A percentile compares a stretch with the other conserved stretches of the same genome.
These are phyloP conservation scores for Casuarina cunninghamiana DNA, from an alignment of 306 rosid genomes.

Conservation along the genomic window DNA sequence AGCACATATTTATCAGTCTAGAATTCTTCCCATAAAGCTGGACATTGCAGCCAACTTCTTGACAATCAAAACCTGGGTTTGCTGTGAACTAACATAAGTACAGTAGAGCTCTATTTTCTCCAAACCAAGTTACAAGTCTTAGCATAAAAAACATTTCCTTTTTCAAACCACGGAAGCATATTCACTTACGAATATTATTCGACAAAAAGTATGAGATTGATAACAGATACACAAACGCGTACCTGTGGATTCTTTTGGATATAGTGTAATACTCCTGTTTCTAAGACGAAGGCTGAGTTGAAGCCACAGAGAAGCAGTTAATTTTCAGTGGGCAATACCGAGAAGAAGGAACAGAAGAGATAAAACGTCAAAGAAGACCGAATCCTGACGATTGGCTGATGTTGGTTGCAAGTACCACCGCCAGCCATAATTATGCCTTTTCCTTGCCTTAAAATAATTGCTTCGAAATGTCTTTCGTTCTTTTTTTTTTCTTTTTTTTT, in stretches of 20 bases:
- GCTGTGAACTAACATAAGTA: background rate
- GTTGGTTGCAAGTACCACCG: slow-evolving; percentile 62
- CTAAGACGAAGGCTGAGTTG: slow-evolving; percentile 15
- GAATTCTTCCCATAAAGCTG: background rate
- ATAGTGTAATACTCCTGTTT: background rate
- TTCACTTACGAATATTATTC: slow-evolving; percentile 10
- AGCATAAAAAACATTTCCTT: background rate
- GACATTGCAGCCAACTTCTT: background rate
- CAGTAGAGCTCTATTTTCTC: background rate
- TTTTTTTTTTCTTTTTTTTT: background rate
- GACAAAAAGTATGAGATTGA: slow-evolving; percentile 8
- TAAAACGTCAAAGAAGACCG: slow-evolving; percentile 32
- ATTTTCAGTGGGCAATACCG: slow-evolving; percentile 22
- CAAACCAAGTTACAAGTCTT: background rate
- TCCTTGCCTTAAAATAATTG: slow-evolving; percentile 7
- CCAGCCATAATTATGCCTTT: slow-evolving; percentile 33
- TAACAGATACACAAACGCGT: slow-evolving; percentile 9
- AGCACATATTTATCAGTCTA: background rate
- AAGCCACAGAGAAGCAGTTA: background rate
- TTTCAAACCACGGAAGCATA: background rate
- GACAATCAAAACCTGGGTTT: background rate
- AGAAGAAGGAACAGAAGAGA: slow-evolving; percentile 15
- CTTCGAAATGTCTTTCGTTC: slow-evolving; percentile 12
- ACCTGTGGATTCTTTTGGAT: slow-evolving; percentile 32
- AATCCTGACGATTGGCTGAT: slow-evolving; percentile 45